phyloP scores from a whole-genome alignment of 805 yeast genomes.

The Yarrowia alimentaria region DNA sequence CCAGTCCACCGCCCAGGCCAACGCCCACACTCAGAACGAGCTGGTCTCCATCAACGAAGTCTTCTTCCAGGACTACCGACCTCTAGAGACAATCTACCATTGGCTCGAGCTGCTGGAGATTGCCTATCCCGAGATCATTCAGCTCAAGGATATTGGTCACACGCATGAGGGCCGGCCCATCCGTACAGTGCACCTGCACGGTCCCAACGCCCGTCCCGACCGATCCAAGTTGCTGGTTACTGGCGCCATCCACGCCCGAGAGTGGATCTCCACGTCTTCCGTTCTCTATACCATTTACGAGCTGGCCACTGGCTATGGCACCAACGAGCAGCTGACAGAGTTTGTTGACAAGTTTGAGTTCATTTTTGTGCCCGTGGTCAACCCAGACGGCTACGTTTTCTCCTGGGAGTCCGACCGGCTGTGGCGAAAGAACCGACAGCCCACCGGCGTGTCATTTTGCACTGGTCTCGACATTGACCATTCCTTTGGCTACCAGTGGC shows the following conservation, averaged over 20 bases:
- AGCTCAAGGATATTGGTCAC: constrained; percentile 65
- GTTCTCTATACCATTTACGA: constrained; percentile 56
- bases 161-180: constrained; percentile 73
- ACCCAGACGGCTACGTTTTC: constrained; percentile 88
- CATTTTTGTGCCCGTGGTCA: constrained; percentile 75
- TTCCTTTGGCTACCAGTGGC: constrained; percentile 74
- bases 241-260: constrained; percentile 87
- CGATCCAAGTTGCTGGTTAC: constrained; percentile 70
- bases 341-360: constrained; percentile 64
- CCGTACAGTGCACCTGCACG: constrained; percentile 58
- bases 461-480: constrained; percentile 82
- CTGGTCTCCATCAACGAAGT: constrained; percentile 34
- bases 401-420: constrained; percentile 77
- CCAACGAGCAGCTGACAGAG: constrained; percentile 43
- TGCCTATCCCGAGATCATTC: constrained; percentile 62
- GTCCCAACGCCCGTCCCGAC: constrained; percentile 41
- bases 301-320: constrained; percentile 41
- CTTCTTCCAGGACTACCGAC: constrained; percentile 70
- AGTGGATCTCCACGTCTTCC: constrained; percentile 78
- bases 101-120: constrained; percentile 65
- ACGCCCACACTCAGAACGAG: not conserved
- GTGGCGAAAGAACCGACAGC: constrained; percentile 88
- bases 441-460: constrained; percentile 63
- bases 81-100: constrained; percentile 62
- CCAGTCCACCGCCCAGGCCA: not conserved